Base-by-base conservation (phyloP, 805 yeast genomes). In the Grigorovia yakushimaensis region DNA sequence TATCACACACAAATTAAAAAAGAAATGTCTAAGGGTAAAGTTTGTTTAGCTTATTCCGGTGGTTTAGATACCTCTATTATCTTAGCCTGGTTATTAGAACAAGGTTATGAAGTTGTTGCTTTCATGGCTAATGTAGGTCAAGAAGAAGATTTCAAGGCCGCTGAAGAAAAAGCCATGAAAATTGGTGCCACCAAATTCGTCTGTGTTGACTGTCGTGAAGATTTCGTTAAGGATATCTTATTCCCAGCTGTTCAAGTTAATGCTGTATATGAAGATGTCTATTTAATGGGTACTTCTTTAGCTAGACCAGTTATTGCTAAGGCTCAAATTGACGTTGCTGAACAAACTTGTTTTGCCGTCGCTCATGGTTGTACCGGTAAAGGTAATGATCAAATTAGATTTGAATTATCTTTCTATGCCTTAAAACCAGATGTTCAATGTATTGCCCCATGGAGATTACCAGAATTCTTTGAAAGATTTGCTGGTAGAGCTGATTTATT, bases 311-410 rank as follows among this genome's bases (percentile, higher is more conserved):
- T 91, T 49, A 93, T 93, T 69, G 96, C 99, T 48, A 82, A 89
- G 73, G 98, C 98, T 45, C 98, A 93, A 74, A 93, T 93, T 67
- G 78, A 84, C 62, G 97, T 88, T 54, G 99, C 99, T 53, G 94
- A 88, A 73, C 78, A 85, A 62, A 97, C 97, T 55, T 93, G 98
- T 77, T 88, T 91, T 61, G 98, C 98, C 46, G 98, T 93, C 44
- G 81, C 96, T 43, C 99, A 93, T 70, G 99, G 99, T 54, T 93
- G 98, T 74, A 93, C 99, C 57, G 99, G 99, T 74, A 93, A 93
- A 76, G 99, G 99, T 73, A 93, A 93, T 68, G 99, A 93, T 71
- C 98, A 93, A 74, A 97, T 93, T 56, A 84, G 99, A 73, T 93
- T 93, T 68, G 99, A 93, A 73, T 76, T 93, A 52, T 83, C 95